Evolutionary conservation across 2,329 filamentous ascomycete genomes (phyloP).

Genomic region (Fusarium gaditjirri): DNA sequence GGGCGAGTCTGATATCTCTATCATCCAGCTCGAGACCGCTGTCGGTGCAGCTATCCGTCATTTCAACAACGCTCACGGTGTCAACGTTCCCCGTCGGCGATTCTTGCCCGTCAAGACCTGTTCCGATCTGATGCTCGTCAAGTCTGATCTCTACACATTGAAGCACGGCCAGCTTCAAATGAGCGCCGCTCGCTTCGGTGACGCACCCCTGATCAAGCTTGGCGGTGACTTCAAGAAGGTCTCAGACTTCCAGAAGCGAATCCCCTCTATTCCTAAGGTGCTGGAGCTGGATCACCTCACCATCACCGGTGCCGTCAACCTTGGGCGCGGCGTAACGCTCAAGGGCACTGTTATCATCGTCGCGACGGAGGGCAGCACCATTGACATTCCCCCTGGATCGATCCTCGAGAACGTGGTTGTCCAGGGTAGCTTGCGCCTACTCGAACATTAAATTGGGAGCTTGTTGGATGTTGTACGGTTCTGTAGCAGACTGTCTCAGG

Average conservation of each 20-base stretch:
- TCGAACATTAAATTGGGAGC: constrained; percentile 66
- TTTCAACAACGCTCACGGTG: constrained; percentile 98
- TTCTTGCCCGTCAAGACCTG: constrained; percentile 99
- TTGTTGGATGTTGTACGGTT: constrained; percentile 2
- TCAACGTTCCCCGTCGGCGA: constrained; percentile 96
- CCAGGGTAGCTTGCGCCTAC: constrained; percentile 87
- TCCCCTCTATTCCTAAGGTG: constrained; percentile 88
- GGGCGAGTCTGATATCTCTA: constrained; percentile 97
- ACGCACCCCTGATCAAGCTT: constrained; percentile 98
- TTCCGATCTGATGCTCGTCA: constrained; percentile 99
- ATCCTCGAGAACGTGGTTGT: constrained; percentile 99
- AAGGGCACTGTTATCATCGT: constrained; percentile 99
- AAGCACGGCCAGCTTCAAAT: constrained; percentile 99
- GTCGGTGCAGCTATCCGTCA: constrained; percentile 98
- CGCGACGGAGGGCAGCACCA: constrained; percentile 96
- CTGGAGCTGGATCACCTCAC: constrained; percentile 94
- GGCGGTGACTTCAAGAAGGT: constrained; percentile 99
- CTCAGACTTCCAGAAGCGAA: constrained; percentile 91
- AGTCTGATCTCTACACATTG: constrained; percentile 98
- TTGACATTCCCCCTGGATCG: constrained; percentile 95
- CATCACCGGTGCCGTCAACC: constrained; percentile 96
- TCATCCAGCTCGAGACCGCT: constrained; percentile 97
- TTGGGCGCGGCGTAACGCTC: constrained; percentile 92
- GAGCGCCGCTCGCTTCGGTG: constrained; percentile 95
- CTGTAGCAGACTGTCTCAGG: constrained; percentile 6